Conservation (phyloP, 352 stramenopile species). For the Phytophthora crassamura region DNA sequence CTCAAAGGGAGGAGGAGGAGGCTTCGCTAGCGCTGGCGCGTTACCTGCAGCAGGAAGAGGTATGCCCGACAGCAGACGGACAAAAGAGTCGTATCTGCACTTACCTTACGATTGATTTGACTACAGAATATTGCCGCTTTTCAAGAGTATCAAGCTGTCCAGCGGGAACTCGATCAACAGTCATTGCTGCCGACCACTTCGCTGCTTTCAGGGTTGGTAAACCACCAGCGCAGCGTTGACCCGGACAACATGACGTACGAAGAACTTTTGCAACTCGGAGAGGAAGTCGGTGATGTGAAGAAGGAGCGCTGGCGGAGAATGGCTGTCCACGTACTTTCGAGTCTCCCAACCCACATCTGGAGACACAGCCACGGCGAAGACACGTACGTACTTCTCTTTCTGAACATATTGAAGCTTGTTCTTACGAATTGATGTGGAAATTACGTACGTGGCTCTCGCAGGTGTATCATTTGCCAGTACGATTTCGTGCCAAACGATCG, state of each 20-base stretch:
- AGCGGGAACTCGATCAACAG: slow-evolving; percentile 28
- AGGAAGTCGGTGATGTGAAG: slow-evolving; percentile 78
- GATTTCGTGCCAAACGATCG: slow-evolving; percentile 60
- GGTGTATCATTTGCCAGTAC: slow-evolving; percentile 81
- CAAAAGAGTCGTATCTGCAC: not conserved
- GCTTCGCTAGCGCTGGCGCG: slow-evolving; percentile 70
- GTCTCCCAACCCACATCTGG: slow-evolving; percentile 71
- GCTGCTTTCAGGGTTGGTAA: slow-evolving; percentile 17
- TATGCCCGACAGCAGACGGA: slow-evolving; percentile 11
- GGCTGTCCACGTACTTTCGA: slow-evolving; percentile 67
- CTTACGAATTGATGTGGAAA: not conserved
- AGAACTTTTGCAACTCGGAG: slow-evolving; percentile 71
- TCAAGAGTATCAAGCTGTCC: slow-evolving; percentile 55
- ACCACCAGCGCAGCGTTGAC: slow-evolving; percentile 51
- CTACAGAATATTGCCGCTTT: slow-evolving; percentile 74
- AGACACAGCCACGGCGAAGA: slow-evolving; percentile 44
- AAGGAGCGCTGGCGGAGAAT: slow-evolving; percentile 75
- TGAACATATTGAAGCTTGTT: not conserved
- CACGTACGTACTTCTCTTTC: slow-evolving; percentile 49
- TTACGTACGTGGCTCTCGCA: slow-evolving; percentile 20
- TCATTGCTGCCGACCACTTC: slow-evolving; percentile 4
- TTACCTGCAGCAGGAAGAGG: slow-evolving; percentile 80
- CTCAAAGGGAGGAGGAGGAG: slow-evolving; percentile 49
- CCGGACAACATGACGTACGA: slow-evolving; percentile 87
- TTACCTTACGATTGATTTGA: slow-evolving; percentile 9